Evolutionary conservation across 2,329 filamentous ascomycete species (phyloP), one percentile per base, ranked within the genome.

Genomic region (Phyllachora maydis): DNA sequence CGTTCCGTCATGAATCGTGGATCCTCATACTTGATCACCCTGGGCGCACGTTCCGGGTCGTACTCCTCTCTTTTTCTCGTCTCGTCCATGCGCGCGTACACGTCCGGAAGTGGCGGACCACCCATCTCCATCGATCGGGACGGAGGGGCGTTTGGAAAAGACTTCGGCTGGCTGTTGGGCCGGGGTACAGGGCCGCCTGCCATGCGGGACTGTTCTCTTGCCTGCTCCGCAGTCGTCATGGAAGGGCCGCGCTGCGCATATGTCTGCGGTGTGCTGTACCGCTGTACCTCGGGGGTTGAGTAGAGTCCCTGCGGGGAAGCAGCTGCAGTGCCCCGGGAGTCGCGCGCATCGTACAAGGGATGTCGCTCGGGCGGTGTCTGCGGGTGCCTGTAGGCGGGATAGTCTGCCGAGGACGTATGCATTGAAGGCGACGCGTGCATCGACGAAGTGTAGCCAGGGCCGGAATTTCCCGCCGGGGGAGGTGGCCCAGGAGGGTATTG

Each of bases 361-460:
- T 59, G 53, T 30, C 70, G 67, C 21, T 81, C 74, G n/a, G n/a
- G n/a, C n/a, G 75, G 75, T 0, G 74, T 81, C 28, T 76, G 68
- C 3, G 74, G 74, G 29, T 73, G 58, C 30, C 71, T 59, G 41
- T 63, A 73, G 4, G 60, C 56, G 24, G 50, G 52, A 30, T 74
- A 73, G 11, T 76, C 70, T 29, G 64, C 46, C 1, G 57, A 51
- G 3, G 57, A 47, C 14, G 56, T 54, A 27, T 56, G 57, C 50
- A 67, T 57, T 19, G 58, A 49, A 4, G 63, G 63, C 9, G 63
- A 68, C 2, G 57, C 58, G 29, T 66, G 61, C 3, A 65, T 40
- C 2, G 58, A 39, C 10, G 52, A 40, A 22, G 52, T 49, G 36
- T 56, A 66, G 8, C 46, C 41, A 2, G 58, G 47, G 1, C 47